Evolutionary conservation across 805 yeast genomes (phyloP).

Genomic region (Candida quercuum): DNA sequence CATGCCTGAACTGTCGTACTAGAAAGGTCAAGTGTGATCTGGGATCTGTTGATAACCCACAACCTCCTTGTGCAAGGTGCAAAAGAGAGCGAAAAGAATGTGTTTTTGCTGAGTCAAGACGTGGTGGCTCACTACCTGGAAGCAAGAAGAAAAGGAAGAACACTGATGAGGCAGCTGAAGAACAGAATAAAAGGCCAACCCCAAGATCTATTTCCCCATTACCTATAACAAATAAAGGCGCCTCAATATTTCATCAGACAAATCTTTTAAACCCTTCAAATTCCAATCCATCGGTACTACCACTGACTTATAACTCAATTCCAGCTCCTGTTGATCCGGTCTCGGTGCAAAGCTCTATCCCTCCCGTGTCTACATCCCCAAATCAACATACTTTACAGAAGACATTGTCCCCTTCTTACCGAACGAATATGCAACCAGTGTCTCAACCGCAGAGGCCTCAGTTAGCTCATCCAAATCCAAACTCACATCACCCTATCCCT

Average conservation of each 20-base stretch:
- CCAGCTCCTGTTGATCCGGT: no score
- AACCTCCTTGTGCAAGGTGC: conserved; percentile 85
- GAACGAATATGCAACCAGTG: neutral
- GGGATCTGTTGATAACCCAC: conserved; percentile 70
- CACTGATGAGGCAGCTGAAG: neutral
- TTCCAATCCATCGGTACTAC: no score
- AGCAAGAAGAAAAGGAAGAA: conserved; percentile 18
- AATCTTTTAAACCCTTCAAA: neutral
- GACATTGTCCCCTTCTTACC: neutral
- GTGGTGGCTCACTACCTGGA: conserved; percentile 38
- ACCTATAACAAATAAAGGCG: no score
- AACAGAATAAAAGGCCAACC: neutral
- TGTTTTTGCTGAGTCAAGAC: conserved; percentile 53
- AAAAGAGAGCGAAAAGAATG: conserved; percentile 79
- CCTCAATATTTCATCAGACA: no score
- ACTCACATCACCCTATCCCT: no score
- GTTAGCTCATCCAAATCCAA: neutral
- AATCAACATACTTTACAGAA: conserved; percentile 6
- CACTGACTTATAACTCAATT: no score
- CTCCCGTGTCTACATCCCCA: conserved; percentile 4
- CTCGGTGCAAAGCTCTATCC: neutral
- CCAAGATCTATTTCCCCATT: conserved; percentile 1
- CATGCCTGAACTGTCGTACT: conserved; percentile 80
- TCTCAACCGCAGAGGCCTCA: neutral
- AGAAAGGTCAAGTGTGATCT: conserved; percentile 85